Conservation (phyloP, 2,329 filamentous ascomycete species). For the Mycocentrospora acerina region DNA sequence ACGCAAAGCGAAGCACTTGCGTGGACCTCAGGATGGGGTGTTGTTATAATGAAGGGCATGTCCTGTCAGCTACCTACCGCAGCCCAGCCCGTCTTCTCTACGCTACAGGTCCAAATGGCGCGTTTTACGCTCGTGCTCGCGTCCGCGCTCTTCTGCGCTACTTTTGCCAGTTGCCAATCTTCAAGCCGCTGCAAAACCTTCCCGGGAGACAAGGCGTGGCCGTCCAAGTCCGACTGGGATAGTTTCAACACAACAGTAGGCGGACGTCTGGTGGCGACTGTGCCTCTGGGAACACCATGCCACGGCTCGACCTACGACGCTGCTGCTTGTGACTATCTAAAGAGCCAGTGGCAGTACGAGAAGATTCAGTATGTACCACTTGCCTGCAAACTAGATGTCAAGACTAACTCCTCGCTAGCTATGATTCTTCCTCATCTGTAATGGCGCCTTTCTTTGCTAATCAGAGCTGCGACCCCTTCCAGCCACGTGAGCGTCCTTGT, state of each 20-base stretch:
- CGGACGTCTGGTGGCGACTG: conserved; percentile 19
- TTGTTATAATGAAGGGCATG: neutral
- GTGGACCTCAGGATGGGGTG: neutral
- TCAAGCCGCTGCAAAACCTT: conserved; percentile 19
- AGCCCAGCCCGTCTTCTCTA: too few relatives aligned
- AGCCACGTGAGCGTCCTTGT: conserved; percentile 16
- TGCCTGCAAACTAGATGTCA: neutral
- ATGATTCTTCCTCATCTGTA: conserved; percentile 24
- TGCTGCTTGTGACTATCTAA: conserved; percentile 15
- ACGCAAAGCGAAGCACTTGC: too few relatives aligned
- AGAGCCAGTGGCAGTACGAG: conserved; percentile 14
- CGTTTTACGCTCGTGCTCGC: conserved; percentile 1
- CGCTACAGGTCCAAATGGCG: neutral
- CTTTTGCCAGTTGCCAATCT: conserved; percentile 4
- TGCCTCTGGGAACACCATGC: conserved; percentile 24
- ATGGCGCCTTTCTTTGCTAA: conserved; percentile 28
- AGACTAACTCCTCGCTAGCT: conserved; percentile 6
- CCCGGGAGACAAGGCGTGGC: conserved; percentile 26
- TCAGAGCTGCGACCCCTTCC: conserved; percentile 26
- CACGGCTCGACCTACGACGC: conserved; percentile 15
- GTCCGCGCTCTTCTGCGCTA: conserved; percentile 4
- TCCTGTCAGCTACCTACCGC: too few relatives aligned
- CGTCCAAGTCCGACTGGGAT: conserved; percentile 16
- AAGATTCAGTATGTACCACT: conserved; percentile 13
- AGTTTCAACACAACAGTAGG: conserved; percentile 18